Evolutionary conservation across 768 basidiomycete species (phyloP), one percentile per base, ranked within the genome.

Genomic region (Panus rudis): DNA sequence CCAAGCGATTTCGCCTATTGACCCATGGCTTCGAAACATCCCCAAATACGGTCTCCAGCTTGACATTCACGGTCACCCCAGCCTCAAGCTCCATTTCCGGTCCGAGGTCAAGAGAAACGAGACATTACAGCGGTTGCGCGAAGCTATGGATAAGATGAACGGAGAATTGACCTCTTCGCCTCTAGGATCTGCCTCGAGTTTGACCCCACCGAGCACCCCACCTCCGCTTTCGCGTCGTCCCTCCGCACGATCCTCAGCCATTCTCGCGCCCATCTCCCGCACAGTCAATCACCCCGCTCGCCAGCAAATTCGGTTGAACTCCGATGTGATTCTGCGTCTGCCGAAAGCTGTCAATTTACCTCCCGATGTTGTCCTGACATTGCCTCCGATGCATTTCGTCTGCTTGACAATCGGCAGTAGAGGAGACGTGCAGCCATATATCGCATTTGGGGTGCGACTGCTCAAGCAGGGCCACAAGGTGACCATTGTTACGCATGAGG

Each of bases 391-490:
- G 33, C 79, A 80, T 52, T 82, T 82, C 55, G 70, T 76, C 4
- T 76, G 75, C 54, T 57, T 84, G 34, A 80, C 78, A 3, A 84
- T 83, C 41, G 81, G 81, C 14, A 79, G 76, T 12, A 63, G 81
- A 32, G 72, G 72, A 3, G 72, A 74, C 51, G 62, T 74, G 16
- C 71, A 74, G 47, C 72, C 72, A 11, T 73, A 74, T 49, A 73
- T 74, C 43, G 72, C 72, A 4, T 56, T 74, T 7, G 63, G 61
- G 7, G 46, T 54, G n/a, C 62, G 67, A 24, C 55, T 74, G 19
- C 61, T 62, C 54, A 52, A 56, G 41, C 61, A 71, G 42, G 72
- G 72, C 4, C 72, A 74, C 44, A 50, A 51, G 13, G 67, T 67
- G n/a, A 67, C 71, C 6, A 70, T 74, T 32, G 69, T 74, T 11